A percentile compares a stretch with the other conserved stretches of the same genome.
These are phyloP conservation scores for Sclerotiophoma versabilis DNA, from an alignment of 2,329 filamentous ascomycete species.

Conservation along the genomic window DNA sequence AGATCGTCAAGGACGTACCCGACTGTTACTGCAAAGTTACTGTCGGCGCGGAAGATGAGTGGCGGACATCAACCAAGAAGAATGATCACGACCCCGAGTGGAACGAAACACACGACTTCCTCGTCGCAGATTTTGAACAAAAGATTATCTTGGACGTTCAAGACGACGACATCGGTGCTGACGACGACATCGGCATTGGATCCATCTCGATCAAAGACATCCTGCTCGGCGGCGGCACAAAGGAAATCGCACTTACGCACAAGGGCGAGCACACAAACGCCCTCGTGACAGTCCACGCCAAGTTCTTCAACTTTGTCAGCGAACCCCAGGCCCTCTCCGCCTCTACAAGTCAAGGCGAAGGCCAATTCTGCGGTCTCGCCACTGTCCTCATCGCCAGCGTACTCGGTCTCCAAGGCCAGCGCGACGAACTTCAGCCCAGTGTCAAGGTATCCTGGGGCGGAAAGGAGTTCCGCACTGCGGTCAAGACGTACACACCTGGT, in stretches of 20 bases:
- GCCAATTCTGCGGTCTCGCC: conserved; percentile 51
- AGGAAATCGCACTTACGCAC: conserved; percentile 51
- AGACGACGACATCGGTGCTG: conserved; percentile 53
- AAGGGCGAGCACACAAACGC: conserved; percentile 50
- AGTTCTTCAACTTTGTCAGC: conserved; percentile 54
- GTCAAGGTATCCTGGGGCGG: conserved; percentile 55
- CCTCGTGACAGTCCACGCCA: conserved; percentile 47
- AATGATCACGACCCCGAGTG: conserved; percentile 54
- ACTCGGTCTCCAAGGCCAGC: conserved; percentile 52
- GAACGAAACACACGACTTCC: conserved; percentile 59
- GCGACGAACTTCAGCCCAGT: conserved; percentile 56
- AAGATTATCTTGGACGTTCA: conserved; percentile 52
- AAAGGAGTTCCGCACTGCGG: conserved; percentile 52
- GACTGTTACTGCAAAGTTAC: conserved; percentile 57
- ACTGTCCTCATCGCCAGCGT: conserved; percentile 56
- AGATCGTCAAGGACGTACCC: conserved; percentile 56
- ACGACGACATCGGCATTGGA: conserved; percentile 56
- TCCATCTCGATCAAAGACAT: conserved; percentile 53
- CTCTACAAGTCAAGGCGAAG: conserved; percentile 28
- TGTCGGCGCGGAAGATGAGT: conserved; percentile 54
- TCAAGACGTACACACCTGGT: conserved; percentile 55
- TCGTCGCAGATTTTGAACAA: conserved; percentile 57
- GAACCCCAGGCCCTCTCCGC: conserved; percentile 45
- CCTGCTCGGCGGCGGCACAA: conserved; percentile 51
- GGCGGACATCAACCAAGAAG: conserved; percentile 54